Evolutionary conservation across 1,284 basidiomycete genomes (phyloP).

Genomic region (Hypsizygus ulmarius): DNA sequence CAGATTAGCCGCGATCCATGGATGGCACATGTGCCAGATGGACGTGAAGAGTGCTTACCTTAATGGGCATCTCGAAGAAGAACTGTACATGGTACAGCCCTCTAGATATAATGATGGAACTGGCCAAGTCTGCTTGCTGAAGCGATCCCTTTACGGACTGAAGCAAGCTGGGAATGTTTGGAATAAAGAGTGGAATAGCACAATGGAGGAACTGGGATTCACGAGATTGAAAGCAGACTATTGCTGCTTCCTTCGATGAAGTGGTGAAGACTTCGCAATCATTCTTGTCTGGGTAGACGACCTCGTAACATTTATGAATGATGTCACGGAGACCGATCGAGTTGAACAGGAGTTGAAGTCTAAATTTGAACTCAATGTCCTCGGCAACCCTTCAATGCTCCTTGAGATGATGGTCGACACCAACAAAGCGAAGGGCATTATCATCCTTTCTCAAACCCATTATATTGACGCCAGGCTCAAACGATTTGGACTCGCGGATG

Average conservation of each 20-base stretch:
- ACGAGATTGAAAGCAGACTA: constrained; percentile 17
- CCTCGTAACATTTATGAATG: constrained; percentile 13
- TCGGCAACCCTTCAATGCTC: constrained; percentile 20
- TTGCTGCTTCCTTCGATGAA: constrained; percentile 19
- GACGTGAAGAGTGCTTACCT: no score
- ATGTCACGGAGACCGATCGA: not conserved
- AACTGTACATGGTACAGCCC: no score
- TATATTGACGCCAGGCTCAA: constrained; percentile 12
- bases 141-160: no score
- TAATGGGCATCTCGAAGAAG: no score
- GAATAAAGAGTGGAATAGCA: no score
- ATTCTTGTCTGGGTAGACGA: constrained; percentile 25
- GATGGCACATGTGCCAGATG: no score
- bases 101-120: no score
- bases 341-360: constrained; percentile 7
- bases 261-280: constrained; percentile 13
- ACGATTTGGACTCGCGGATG: constrained; percentile 21
- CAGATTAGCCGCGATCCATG: no score
- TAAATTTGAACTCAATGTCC: constrained; percentile 19
- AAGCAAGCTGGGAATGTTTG: no score
- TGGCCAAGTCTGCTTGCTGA: no score
- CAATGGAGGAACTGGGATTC: no score
- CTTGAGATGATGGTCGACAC: constrained; percentile 21
- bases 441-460: constrained; percentile 1
- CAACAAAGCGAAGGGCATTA: not conserved